These are phyloP conservation scores for Quercus lobata DNA, from an alignment of 331 rosid genomes.

Conservation along the genomic window DNA sequence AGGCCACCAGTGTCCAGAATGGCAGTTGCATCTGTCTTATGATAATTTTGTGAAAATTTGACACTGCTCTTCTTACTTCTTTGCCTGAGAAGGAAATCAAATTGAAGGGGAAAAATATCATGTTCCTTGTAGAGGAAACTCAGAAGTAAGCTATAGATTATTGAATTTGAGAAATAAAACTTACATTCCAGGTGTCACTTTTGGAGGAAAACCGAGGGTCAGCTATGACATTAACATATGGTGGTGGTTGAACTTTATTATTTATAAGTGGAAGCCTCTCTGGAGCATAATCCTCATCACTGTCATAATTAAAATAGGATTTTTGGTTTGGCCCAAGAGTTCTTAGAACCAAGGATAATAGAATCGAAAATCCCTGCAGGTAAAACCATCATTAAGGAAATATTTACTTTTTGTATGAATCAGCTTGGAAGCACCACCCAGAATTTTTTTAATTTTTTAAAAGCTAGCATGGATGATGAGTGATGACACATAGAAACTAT, in stretches of 20 bases:
- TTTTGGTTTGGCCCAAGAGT: constrained; percentile 16
- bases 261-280: constrained; percentile 37
- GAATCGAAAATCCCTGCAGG: constrained; percentile 38
- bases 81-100: not conserved
- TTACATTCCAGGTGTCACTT: constrained; percentile 20
- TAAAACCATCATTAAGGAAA: not conserved
- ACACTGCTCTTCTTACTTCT: constrained; percentile 2
- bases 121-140: not conserved
- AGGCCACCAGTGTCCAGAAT: too few relatives aligned
- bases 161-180: constrained; percentile 7
- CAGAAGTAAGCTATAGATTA: not conserved
- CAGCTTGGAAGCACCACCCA: too few relatives aligned
- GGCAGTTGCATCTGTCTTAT: not conserved
- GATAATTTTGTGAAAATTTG: not conserved
- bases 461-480: not conserved
- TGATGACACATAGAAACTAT: too few relatives aligned
- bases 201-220: constrained; percentile 17
- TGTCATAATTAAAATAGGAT: constrained; percentile 16
- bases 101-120: not conserved
- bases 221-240: not conserved
- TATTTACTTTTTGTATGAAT: too few relatives aligned
- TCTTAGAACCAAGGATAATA: constrained; percentile 32
- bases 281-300: constrained; percentile 18
- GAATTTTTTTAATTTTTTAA: not conserved
- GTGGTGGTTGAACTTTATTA: constrained; percentile 11